Conservation (phyloP, 306 rosid genomes). For the Ceratonia siliqua region DNA sequence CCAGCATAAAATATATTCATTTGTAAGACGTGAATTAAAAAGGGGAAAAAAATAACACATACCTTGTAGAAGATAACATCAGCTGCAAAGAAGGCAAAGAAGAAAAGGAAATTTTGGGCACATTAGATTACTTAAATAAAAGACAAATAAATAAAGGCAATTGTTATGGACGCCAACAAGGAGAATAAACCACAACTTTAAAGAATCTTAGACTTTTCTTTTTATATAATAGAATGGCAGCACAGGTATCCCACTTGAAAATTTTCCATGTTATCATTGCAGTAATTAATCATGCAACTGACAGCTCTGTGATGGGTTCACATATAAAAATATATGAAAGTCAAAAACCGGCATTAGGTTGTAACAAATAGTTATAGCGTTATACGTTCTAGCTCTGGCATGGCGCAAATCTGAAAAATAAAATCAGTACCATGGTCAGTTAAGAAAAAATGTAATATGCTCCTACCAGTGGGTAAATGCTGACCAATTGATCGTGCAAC, state of each 20-base stretch:
- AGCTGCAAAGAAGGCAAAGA: constrained; percentile 51
- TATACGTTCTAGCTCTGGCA: constrained; percentile 13
- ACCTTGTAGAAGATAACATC: constrained; percentile 81
- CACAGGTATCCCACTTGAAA: constrained; percentile 15
- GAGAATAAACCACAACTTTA: constrained; percentile 5
- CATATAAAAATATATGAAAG: neutral
- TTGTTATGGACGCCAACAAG: constrained; percentile 16
- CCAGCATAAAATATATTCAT: neutral
- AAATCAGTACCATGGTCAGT: constrained; percentile 7
- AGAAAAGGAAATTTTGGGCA: constrained; percentile 14
- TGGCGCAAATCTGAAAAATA: constrained; percentile 16
- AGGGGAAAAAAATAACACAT: constrained; percentile 16
- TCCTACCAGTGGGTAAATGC: constrained; percentile 58
- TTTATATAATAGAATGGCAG: constrained; percentile 16
- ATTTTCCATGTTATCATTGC: constrained; percentile 4
- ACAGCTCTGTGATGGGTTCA: constrained; percentile 17
- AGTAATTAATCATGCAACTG: constrained; percentile 17
- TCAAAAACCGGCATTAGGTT: neutral
- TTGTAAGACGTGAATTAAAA: constrained; percentile 9
- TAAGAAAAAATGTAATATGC: constrained; percentile 4
- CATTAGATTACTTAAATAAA: too few relatives aligned
- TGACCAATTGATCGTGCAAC: constrained; percentile 71
- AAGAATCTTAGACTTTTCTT: constrained; percentile 10
- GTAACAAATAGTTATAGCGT: constrained; percentile 18
- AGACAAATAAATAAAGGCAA: too few relatives aligned